Evolutionary conservation across 1,139 yeast genomes (phyloP).

Genomic region (Saccharomycopsis hybrid): DNA sequence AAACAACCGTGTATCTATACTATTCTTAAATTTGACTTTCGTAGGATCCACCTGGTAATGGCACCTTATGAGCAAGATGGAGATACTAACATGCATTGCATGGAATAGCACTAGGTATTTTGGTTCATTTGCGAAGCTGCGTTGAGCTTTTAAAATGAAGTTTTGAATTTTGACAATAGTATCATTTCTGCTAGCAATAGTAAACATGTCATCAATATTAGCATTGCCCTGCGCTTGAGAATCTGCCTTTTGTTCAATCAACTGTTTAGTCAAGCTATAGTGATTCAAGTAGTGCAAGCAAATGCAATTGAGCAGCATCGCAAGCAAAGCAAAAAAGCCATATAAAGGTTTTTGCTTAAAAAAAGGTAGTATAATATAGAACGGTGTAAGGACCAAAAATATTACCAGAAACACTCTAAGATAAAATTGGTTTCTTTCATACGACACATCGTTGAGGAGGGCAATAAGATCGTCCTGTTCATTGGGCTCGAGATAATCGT

Average conservation of each 20-base stretch:
- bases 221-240: background rate
- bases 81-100: background rate
- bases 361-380: constrained; percentile 11
- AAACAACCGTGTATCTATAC: background rate
- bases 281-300: constrained; percentile 14
- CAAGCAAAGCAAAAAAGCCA: constrained; percentile 4
- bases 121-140: background rate
- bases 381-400: constrained; percentile 14
- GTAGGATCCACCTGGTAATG: background rate
- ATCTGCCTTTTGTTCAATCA: background rate
- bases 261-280: constrained; percentile 4
- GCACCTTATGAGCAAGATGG: background rate
- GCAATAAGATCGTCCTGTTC: constrained; percentile 19
- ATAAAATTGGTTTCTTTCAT: constrained; percentile 1
- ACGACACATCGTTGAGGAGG: constrained; percentile 11
- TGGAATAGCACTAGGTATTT: background rate
- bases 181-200: background rate
- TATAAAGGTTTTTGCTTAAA: constrained; percentile 10
- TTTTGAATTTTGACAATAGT: background rate
- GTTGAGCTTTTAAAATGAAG: background rate
- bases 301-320: constrained; percentile 3
- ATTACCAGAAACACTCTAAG: constrained; percentile 4
- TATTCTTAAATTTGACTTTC: background rate
- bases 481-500: constrained; percentile 18
- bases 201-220: background rate